phyloP scores from a whole-genome alignment of 805 yeast genomes.

The Candida rishiriensis region DNA sequence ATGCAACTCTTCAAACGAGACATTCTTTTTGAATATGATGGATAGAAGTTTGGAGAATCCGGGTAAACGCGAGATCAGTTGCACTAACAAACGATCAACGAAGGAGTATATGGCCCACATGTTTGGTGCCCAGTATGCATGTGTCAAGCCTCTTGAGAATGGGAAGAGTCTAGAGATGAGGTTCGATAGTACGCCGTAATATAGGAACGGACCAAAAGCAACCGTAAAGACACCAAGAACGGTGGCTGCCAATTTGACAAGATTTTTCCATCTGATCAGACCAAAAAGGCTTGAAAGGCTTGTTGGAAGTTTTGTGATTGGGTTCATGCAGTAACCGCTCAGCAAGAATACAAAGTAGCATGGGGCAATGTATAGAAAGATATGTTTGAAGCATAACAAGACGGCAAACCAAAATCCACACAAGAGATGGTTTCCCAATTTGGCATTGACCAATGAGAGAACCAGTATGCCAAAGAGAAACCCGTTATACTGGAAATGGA shows the following conservation, averaged over 20 bases:
- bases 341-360: conserved; percentile 81
- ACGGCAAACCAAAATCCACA: conserved; percentile 70
- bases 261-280: conserved; percentile 48
- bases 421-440: conserved; percentile 47
- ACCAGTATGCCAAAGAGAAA: conserved; percentile 83
- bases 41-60: conserved; percentile 41
- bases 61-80: conserved; percentile 36
- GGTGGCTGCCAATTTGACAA: conserved; percentile 56
- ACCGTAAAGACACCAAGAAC: conserved; percentile 57
- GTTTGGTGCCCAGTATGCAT: conserved; percentile 99
- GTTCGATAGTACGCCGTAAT: conserved; percentile 57
- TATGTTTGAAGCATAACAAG: conserved; percentile 89
- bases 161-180: conserved; percentile 77
- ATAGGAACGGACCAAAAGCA: conserved; percentile 78
- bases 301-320: conserved; percentile 15
- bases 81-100: conserved; percentile 63
- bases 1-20: conserved; percentile 6
- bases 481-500: conserved; percentile 96
- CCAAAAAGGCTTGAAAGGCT: conserved; percentile 13
- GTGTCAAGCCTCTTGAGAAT: conserved; percentile 90
- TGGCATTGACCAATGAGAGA: conserved; percentile 68
- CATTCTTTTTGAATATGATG: conserved; percentile 7
- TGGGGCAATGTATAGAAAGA: conserved; percentile 89
- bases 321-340: conserved; percentile 64
- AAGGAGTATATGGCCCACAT: conserved; percentile 94